Conservation (phyloP, 2,329 filamentous ascomycete species). For the Gliomastix tumulicola region DNA sequence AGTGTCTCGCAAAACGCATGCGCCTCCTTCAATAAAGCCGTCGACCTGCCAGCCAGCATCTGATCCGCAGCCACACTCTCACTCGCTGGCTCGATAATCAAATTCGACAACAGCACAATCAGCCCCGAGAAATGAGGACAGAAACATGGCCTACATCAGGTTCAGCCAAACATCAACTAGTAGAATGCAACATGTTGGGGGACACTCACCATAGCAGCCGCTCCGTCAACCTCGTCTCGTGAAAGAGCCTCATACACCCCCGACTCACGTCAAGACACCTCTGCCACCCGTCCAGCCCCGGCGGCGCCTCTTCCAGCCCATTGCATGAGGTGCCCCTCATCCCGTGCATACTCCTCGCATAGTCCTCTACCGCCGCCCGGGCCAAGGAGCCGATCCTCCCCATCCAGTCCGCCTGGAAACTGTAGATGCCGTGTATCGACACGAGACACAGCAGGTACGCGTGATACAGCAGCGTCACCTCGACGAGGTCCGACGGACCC, state of each 20-base stretch:
- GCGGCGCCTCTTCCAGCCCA: conserved; percentile 6
- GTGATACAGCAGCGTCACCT: conserved; percentile 26
- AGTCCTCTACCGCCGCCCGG: conserved; percentile 12
- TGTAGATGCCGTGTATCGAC: conserved; percentile 29
- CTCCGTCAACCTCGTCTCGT: conserved; percentile 17
- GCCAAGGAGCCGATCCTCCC: conserved; percentile 19
- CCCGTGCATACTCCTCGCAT: conserved; percentile 5
- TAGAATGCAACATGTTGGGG: conserved; percentile 1
- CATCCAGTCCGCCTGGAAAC: conserved; percentile 27
- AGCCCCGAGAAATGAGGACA: conserved; percentile 21
- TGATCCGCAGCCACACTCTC: no score
- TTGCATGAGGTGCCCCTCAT: conserved; percentile 1
- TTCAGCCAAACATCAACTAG: background rate
- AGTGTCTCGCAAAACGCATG: no score
- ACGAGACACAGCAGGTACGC: conserved; percentile 25
- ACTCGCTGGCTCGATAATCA: conserved; percentile 16
- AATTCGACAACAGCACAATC: conserved; percentile 24
- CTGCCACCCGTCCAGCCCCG: conserved; percentile 19
- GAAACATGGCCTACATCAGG: background rate
- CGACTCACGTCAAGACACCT: conserved; percentile 23
- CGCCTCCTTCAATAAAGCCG: no score
- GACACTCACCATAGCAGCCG: conserved; percentile 20
- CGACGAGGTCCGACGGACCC: background rate
- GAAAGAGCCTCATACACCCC: conserved; percentile 23
- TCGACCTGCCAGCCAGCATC: no score